phyloP scores from a whole-genome alignment of 2,329 filamentous ascomycete species.

The Botrytis squamosa region DNA sequence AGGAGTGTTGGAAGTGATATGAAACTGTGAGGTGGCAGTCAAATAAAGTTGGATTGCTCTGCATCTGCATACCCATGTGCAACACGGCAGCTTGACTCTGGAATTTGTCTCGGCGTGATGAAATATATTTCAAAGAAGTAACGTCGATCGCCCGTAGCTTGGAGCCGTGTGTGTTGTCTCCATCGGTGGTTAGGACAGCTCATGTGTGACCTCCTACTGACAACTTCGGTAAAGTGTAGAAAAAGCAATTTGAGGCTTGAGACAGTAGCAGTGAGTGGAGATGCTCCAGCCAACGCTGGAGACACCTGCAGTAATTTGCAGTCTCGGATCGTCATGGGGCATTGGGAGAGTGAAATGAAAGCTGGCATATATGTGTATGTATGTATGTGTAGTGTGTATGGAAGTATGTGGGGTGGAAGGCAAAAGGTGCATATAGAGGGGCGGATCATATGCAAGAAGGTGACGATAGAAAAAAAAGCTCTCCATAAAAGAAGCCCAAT shows the following conservation, averaged over 20 bases:
- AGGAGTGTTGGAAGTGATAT: constrained; percentile 24
- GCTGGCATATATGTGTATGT: constrained; percentile 31
- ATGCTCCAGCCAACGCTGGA: constrained; percentile 38
- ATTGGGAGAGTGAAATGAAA: constrained; percentile 28
- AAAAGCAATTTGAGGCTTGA: constrained; percentile 35
- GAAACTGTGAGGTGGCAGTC: constrained; percentile 38
- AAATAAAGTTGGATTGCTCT: constrained; percentile 31
- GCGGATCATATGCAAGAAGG: constrained; percentile 19
- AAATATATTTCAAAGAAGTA: constrained; percentile 36
- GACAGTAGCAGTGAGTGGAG: constrained; percentile 34
- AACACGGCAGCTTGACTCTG: constrained; percentile 38
- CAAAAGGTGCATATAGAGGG: constrained; percentile 23
- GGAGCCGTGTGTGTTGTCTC: constrained; percentile 38
- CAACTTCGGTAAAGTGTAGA: constrained; percentile 28
- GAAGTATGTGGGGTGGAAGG: constrained; percentile 23
- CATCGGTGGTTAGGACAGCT: constrained; percentile 37
- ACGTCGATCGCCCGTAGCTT: constrained; percentile 38
- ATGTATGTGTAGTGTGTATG: constrained; percentile 24
- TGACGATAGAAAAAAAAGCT: constrained; percentile 26
- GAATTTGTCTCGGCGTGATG: constrained; percentile 40
- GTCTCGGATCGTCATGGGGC: constrained; percentile 33
- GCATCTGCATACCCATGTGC: constrained; percentile 38
- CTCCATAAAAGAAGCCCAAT: constrained; percentile 20
- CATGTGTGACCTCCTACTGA: constrained; percentile 35
- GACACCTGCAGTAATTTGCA: constrained; percentile 33